Conservation (phyloP, 139 green algal genomes). For the Desmodesmus armatus region DNA sequence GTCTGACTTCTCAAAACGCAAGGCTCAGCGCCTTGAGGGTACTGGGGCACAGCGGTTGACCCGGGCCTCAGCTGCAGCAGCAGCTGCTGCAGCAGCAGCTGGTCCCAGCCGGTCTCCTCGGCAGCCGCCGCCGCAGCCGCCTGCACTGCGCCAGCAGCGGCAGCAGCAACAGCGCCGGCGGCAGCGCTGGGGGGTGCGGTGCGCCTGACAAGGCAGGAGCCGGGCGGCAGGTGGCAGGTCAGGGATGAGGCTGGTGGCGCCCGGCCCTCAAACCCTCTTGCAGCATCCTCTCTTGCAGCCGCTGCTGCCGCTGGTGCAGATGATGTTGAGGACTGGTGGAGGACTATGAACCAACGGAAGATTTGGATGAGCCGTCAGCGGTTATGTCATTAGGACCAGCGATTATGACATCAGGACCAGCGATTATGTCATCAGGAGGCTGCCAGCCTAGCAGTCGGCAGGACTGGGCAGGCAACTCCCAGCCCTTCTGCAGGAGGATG, state of each 20-base stretch:
- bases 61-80: not conserved
- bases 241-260: no score
- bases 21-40: no score
- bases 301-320: not conserved
- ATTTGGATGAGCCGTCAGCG: no score
- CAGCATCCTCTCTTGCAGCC: slow-evolving; percentile 2
- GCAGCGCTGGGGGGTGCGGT: not conserved
- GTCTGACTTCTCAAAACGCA: no score
- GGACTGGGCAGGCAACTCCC: no score
- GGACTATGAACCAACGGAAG: not conserved
- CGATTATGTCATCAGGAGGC: no score
- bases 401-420: no score
- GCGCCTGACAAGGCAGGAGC: not conserved
- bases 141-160: not conserved
- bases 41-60: not conserved
- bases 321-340: not conserved
- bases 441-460: no score
- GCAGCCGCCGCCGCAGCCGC: not conserved
- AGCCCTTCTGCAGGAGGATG: no score
- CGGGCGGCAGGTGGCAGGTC: not conserved
- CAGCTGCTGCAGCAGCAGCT: not conserved
- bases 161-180: not conserved
- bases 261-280: no score
- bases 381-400: no score
- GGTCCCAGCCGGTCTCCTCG: not conserved